Base-by-base conservation (phyloP, 495 filamentous ascomycete species). In the Lasiosphaeria hispida region DNA sequence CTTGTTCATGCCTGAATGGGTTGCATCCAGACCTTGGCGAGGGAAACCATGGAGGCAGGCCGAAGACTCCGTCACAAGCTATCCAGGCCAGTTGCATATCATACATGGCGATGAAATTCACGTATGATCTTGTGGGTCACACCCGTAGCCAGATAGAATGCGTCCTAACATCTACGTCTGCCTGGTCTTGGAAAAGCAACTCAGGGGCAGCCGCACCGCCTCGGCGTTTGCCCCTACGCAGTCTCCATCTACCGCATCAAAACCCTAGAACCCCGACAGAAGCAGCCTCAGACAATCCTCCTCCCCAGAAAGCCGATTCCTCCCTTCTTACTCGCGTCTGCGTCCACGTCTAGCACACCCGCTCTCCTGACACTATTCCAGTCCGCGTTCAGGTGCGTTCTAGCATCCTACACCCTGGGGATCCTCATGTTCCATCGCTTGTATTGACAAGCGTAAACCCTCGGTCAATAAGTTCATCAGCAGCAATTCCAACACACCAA, bases 21-120 rank as follows among this genome's bases (percentile, higher is more conserved):
- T 55, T 60, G 35, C 60, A 39, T 47, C 58, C 37, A 64, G 58
- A 18, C 52, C 42, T 10, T 38, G 48, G 39, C 43, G 53, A 36
- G 51, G 0, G 49, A 55, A 64, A 30, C 58, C 53, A 44, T 60
- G 41, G 18, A 61, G 48, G 48, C 58, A 64, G 53, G 58, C 62
- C 18, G 53, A 64, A 64, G 48, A 58, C 53, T 64, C 51, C 7
- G 53, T 54, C 23, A 64, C 53, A 34, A 64, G 58, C 58, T 64
- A 34, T 48, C 56, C 37, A 58, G 13, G 37, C 61, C 43, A 61
- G 33, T 17, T 48, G 7, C 14, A 56, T 30, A 30, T 42, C 37
- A 54, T 43, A 6, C 9, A 54, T 42, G 19, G 51, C n/a, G 11
- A 54, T 39, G 11, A 43, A 54, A 42, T 54, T 42, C 37, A 39